A percentile compares a stretch with the other conserved stretches of the same genome.
These are phyloP conservation scores for Phytophthora agathidicida DNA, from an alignment of 352 stramenopile genomes.

Conservation along the genomic window DNA sequence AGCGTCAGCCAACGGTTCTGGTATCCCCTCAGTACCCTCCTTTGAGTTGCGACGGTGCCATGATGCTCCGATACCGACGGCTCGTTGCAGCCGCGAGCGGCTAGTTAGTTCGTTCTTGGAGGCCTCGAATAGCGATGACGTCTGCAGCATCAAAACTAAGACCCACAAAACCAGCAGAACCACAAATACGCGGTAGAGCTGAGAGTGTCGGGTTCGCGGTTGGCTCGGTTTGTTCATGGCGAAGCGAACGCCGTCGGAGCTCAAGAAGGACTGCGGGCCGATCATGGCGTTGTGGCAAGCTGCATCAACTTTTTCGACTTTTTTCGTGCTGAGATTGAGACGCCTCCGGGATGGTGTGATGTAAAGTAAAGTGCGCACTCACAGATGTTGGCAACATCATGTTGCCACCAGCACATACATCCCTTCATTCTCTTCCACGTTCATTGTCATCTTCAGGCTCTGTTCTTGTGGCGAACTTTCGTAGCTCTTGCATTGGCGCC, in stretches of 20 bases:
- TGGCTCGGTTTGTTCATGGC: conserved; percentile 7
- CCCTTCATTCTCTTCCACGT: conserved; percentile 11
- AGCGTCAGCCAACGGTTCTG: conserved; percentile 6
- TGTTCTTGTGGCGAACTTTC: too few species aligned
- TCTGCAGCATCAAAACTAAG: conserved; percentile 19
- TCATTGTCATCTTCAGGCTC: neutral
- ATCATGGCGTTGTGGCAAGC: too few species aligned
- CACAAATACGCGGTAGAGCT: conserved; percentile 21
- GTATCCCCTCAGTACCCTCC: neutral
- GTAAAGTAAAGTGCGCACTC: neutral
- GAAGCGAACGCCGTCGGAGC: too few species aligned
- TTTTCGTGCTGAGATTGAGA: conserved; percentile 7
- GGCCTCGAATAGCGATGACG: conserved; percentile 17
- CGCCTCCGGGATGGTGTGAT: conserved; percentile 14
- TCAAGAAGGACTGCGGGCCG: conserved; percentile 3
- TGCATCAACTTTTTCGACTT: too few species aligned
- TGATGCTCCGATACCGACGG: conserved; percentile 3
- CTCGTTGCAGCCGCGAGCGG: conserved; percentile 7
- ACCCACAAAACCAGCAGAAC: conserved; percentile 22
- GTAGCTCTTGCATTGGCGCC: too few species aligned
- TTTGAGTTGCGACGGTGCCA: conserved; percentile 12
- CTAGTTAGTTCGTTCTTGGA: conserved; percentile 7
- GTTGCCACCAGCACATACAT: conserved; percentile 3
- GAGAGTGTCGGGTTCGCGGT: neutral
- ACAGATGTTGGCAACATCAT: too few species aligned